Conservation (phyloP, 495 filamentous ascomycete species). For the Trichoderma orchidacearum region DNA sequence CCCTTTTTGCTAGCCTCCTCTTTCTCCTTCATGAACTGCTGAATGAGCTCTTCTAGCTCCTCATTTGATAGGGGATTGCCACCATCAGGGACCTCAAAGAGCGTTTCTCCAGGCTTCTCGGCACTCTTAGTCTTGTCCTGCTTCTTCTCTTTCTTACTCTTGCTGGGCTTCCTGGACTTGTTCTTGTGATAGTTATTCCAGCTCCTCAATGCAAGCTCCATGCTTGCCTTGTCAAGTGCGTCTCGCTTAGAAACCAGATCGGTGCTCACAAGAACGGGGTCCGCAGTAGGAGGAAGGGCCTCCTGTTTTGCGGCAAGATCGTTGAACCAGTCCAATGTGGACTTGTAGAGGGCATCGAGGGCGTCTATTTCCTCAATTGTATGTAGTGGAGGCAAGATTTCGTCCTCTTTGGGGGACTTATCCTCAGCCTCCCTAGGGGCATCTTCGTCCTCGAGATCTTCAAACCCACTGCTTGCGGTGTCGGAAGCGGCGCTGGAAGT, state of each 20-base stretch:
- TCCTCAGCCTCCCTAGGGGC: conserved; percentile 22
- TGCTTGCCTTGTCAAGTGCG: conserved; percentile 48
- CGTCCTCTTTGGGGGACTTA: conserved; percentile 22
- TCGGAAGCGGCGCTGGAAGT: conserved; percentile 25
- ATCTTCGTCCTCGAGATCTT: conserved; percentile 47
- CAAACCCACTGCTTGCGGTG: conserved; percentile 37
- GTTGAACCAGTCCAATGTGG: conserved; percentile 49
- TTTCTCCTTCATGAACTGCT: conserved; percentile 24
- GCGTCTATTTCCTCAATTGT: conserved; percentile 46
- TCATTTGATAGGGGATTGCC: conserved; percentile 25
- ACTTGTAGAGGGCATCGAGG: conserved; percentile 31
- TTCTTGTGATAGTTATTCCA: conserved; percentile 42
- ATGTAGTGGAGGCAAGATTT: conserved; percentile 40
- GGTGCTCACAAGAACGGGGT: conserved; percentile 53
- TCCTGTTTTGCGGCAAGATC: conserved; percentile 53
- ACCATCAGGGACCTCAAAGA: conserved; percentile 22
- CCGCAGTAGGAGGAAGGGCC: conserved; percentile 49
- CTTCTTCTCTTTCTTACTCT: conserved; percentile 26
- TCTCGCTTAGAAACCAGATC: conserved; percentile 49
- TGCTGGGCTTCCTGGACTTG: conserved; percentile 36
- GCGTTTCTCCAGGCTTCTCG: conserved; percentile 20
- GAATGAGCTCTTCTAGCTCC: conserved; percentile 36
- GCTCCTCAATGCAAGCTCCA: conserved; percentile 60
- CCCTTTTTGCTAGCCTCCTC: conserved; percentile 12
- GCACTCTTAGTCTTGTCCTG: conserved; percentile 23